Evolutionary conservation across 495 filamentous ascomycete species (phyloP).

Genomic region (Bombardia bombarda): DNA sequence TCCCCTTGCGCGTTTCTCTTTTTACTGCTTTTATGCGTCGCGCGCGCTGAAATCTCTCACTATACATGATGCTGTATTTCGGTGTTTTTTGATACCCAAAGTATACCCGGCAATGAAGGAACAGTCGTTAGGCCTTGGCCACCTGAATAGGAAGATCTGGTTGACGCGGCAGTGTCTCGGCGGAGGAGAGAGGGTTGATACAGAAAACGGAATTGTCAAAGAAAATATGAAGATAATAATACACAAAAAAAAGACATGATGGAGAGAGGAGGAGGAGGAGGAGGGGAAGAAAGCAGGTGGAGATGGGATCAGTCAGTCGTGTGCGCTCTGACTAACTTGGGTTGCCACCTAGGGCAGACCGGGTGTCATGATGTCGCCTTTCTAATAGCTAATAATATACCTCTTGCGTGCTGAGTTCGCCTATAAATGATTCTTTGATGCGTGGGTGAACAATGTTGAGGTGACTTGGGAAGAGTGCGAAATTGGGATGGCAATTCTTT

Average conservation of each 20-base stretch:
- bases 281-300: not conserved
- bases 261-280: too few relatives aligned
- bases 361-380: conserved; percentile 5
- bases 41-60: conserved; percentile 12
- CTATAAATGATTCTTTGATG: not conserved
- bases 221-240: not conserved
- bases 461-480: too few relatives aligned
- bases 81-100: conserved; percentile 30
- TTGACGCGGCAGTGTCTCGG: not conserved
- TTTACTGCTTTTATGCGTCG: conserved; percentile 8
- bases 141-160: not conserved
- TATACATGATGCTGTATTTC: conserved; percentile 14
- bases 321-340: too few relatives aligned
- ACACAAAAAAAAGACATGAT: not conserved
- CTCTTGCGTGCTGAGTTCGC: conserved; percentile 27
- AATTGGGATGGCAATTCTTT: too few relatives aligned
- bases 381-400: conserved; percentile 30
- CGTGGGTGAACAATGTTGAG: too few relatives aligned
- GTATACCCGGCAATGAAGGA: conserved; percentile 13
- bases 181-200: not conserved
- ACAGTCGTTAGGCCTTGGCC: not conserved
- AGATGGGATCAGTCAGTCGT: not conserved
- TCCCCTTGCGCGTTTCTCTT: conserved; percentile 12
- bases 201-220: not conserved
- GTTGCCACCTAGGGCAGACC: not conserved